phyloP scores from a whole-genome alignment of 2,329 filamentous ascomycete species.

The Juglanconis sp. region DNA sequence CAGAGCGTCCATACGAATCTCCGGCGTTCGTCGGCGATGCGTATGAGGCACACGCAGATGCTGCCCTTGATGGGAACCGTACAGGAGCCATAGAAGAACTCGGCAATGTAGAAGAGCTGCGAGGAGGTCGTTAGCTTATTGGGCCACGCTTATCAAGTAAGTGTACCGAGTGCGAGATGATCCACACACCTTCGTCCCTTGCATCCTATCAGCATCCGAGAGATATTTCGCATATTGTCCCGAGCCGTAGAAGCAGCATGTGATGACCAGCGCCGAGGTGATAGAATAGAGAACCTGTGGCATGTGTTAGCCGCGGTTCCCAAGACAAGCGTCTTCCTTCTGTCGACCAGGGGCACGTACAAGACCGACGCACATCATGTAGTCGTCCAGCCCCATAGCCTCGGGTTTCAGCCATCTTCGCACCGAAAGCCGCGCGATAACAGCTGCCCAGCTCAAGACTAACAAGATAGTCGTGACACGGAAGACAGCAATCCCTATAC shows the following conservation, averaged over 20 bases:
- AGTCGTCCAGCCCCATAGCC: slow-evolving; percentile 26
- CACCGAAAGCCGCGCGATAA: slow-evolving; percentile 22
- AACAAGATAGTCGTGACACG: slow-evolving; percentile 24
- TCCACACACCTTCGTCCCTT: slow-evolving; percentile 12
- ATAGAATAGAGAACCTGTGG: slow-evolving; percentile 26
- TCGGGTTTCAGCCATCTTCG: slow-evolving; percentile 24
- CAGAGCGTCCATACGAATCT: slow-evolving; percentile 26
- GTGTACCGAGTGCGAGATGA: background rate
- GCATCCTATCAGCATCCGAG: slow-evolving; percentile 16
- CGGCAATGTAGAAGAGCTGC: slow-evolving; percentile 35
- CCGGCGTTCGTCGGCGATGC: slow-evolving; percentile 28
- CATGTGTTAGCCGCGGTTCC: background rate
- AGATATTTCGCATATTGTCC: slow-evolving; percentile 23
- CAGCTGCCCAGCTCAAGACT: slow-evolving; percentile 23
- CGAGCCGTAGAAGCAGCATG: slow-evolving; percentile 26
- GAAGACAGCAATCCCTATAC: slow-evolving; percentile 25
- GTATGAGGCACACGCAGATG: slow-evolving; percentile 29
- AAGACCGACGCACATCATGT: slow-evolving; percentile 24
- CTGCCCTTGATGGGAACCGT: slow-evolving; percentile 28
- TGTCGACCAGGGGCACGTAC: slow-evolving; percentile 19
- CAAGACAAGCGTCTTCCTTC: background rate
- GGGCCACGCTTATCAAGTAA: slow-evolving; percentile 2
- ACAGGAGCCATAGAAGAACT: slow-evolving; percentile 35
- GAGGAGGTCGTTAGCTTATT: slow-evolving; percentile 2
- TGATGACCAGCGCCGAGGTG: slow-evolving; percentile 25